Evolutionary conservation across 139 green algal genomes (phyloP), one percentile per base, ranked within the genome.

Genomic region (Asterochloris sp.): DNA sequence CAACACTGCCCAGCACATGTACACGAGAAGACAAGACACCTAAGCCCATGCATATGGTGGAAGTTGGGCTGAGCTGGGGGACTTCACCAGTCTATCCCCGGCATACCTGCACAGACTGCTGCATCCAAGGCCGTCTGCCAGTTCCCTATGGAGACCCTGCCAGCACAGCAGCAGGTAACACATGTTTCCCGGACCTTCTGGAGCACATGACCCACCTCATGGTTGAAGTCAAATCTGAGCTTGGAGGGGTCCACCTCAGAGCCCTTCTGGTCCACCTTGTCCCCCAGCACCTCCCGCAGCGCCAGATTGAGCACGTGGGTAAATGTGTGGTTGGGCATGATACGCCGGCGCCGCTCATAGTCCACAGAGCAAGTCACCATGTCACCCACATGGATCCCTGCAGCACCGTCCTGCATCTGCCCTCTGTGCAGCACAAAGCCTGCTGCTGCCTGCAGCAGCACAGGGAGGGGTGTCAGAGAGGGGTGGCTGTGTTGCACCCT

Each of bases 251-350:
- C 82, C 71, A 99, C 97, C 24, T 99, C 93, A 21, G 93, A 98
- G 73, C 97, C 97, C 90, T 98, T 99, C 89, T 99, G 97, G 79
- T 98, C 92, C 21, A 99, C 91, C 68, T 97, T 91, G 63, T 97
- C 92, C 9, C 97, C 97, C 76, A 98, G 89, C 79, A 85, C 85
- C 54, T 87, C 73, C 26, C 91, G 85, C 78, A 99, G 90, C 21
- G 93, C 97, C 75, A 89, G 94, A 91, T 99, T 99, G 74, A 99
- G 92, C 15, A 99, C 89, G 90, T 99, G 97, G 12, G 97, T 99
- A 85, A 96, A 95, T 62, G 97, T 99, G 94, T 99, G 97, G 88
- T 99, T 99, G 62, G 96, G 94, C 79, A 90, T 85, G 73, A 99
- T 96, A 47, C 87, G 86, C 13, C 62, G 64, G n/a, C 97, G 90